These are phyloP conservation scores for Candida endomychidarum DNA, from an alignment of 805 yeast genomes.

Conservation along the genomic window DNA sequence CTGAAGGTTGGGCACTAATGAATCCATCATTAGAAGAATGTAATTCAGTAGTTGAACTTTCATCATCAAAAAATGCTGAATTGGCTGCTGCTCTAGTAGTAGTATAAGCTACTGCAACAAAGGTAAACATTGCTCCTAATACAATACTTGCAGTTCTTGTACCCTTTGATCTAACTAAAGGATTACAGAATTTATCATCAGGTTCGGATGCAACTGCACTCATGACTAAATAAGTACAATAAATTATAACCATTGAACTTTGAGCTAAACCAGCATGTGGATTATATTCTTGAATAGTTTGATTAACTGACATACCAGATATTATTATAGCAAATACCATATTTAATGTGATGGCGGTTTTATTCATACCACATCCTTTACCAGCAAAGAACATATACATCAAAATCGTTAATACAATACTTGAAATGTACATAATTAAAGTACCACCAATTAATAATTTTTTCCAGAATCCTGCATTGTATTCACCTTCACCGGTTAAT, in stretches of 20 bases:
- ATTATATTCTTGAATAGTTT: slow-evolving; percentile 84
- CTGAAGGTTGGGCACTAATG: slow-evolving; percentile 47
- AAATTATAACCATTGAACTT: slow-evolving; percentile 90
- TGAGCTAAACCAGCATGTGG: slow-evolving; percentile 97
- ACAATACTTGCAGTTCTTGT: slow-evolving; percentile 87
- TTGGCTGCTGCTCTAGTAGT: slow-evolving; percentile 93
- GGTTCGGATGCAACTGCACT: slow-evolving; percentile 97
- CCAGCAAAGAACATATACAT: slow-evolving; percentile 86
- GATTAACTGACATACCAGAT: slow-evolving; percentile 72
- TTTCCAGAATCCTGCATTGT: slow-evolving; percentile 68
- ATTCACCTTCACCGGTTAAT: slow-evolving; percentile 48
- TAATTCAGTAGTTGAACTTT: slow-evolving; percentile 23
- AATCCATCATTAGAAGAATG: slow-evolving; percentile 41
- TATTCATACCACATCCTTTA: slow-evolving; percentile 82
- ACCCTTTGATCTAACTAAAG: slow-evolving; percentile 83
- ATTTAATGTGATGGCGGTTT: slow-evolving; percentile 80
- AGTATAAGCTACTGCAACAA: slow-evolving; percentile 93
- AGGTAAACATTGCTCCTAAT: slow-evolving; percentile 90
- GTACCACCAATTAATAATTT: slow-evolving; percentile 84
- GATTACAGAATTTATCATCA: slow-evolving; percentile 90
- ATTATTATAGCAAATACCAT: slow-evolving; percentile 62
- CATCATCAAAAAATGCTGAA: slow-evolving; percentile 42
- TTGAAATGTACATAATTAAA: slow-evolving; percentile 73
- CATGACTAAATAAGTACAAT: slow-evolving; percentile 87
- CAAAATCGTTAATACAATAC: slow-evolving; percentile 67